Percentiles rank a stretch among this genome's conserved stretches.
phyloP scores from a whole-genome alignment of 1,284 basidiomycete genomes.

The Sporisorium exsertum region DNA sequence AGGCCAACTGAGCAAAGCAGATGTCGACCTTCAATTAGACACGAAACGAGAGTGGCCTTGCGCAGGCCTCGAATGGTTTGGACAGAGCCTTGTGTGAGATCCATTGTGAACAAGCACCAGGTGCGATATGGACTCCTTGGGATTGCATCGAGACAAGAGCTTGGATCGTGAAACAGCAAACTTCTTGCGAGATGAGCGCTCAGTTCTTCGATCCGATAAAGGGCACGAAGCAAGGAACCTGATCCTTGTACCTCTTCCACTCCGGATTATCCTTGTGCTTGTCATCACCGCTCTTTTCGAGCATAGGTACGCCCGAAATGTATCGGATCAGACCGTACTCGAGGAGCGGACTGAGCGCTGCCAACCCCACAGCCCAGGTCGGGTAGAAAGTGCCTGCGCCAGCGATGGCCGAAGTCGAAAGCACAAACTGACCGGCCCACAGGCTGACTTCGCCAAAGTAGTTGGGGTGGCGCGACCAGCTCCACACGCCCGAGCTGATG shows the following conservation, averaged over 20 bases:
- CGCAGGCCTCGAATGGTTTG: too few relatives aligned
- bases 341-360: constrained; percentile 76
- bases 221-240: constrained; percentile 58
- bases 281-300: constrained; percentile 77
- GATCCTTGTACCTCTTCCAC: constrained; percentile 78
- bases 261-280: constrained; percentile 77
- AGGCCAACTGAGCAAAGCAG: too few relatives aligned
- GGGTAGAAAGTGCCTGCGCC: constrained; percentile 68
- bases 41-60: too few relatives aligned
- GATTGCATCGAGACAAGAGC: not conserved
- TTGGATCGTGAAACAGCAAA: too few relatives aligned
- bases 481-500: constrained; percentile 80
- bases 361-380: constrained; percentile 71
- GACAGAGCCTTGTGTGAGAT: too few relatives aligned
- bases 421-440: constrained; percentile 78
- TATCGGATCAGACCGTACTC: constrained; percentile 73
- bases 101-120: not conserved
- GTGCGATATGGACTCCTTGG: too few relatives aligned
- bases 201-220: constrained; percentile 56
- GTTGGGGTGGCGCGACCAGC: constrained; percentile 80
- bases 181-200: not conserved
- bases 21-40: too few relatives aligned
- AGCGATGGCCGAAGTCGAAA: constrained; percentile 64
- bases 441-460: constrained; percentile 82
- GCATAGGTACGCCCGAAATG: constrained; percentile 78